Base-by-base conservation (phyloP, 225 moss, liverwort and hornwort species). In the Sphagnum tenellum region DNA sequence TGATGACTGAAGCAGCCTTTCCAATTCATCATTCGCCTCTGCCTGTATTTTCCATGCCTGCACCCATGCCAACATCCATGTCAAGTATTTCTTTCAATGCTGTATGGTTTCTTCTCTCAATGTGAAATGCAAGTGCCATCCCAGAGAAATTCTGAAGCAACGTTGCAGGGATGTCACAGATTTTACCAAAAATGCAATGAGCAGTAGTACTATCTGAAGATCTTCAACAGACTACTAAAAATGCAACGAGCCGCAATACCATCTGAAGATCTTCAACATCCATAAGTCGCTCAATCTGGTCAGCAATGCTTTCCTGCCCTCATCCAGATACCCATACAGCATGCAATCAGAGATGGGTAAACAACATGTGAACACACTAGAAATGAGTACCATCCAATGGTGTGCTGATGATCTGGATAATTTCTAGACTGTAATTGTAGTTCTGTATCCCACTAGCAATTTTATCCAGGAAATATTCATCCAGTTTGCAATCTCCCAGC, bases 31-130 rank as follows among this genome's bases (percentile, higher is more conserved):
- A 49, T 88, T 93, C 57, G 89, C 86, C 75, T 92, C 88, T 1
- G 88, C 98, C 78, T 96, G 92, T 67, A 86, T 71, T 66, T 72
- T 84, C 88, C 89, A 98, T 75, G 87, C 86, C 96, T 98, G 89
- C 46, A 55, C 58, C 67, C 62, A 12, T 9, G 12, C 51, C 50
- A 13, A 63, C 47, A 58, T 10, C 4, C 3, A 45, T 4, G 29
- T 12, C 29, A 56, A 48, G 3, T 9, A n/a, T 51, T 44, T 2
- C 29, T 29, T 29, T 29, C 29, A 29, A 29, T 29, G 29, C 1
- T 29, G 29, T 29, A 29, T 29, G 29, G 29, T 29, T 29, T 29
- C 29, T 29, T 29, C 29, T 29, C 29, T 29, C 29, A 29, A 29
- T 29, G 29, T 29, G 29, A 29, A 29, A 29, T 29, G 29, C 29